These are phyloP conservation scores for Acorus calamus DNA, from an alignment of 106 monocot species.

Conservation along the genomic window DNA sequence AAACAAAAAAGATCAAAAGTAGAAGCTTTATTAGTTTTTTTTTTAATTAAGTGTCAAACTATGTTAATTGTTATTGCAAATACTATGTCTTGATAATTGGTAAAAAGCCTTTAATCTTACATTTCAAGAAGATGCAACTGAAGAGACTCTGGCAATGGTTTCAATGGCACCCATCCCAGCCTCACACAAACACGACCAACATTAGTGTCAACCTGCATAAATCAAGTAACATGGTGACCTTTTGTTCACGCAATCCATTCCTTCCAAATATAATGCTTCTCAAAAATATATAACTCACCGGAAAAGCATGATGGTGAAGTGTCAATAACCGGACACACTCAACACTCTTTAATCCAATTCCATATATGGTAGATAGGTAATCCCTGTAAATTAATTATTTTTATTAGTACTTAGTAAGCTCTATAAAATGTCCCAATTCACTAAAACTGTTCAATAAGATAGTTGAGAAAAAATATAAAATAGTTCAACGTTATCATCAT, in stretches of 20 bases:
- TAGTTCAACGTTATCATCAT: not conserved
- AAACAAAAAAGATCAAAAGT: not conserved
- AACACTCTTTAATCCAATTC: not conserved
- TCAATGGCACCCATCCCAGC: constrained; percentile 4
- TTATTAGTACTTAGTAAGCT: not conserved
- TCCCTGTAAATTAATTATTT: not conserved
- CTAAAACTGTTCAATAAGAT: not conserved
- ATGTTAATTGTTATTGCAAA: not conserved
- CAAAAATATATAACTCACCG: not conserved
- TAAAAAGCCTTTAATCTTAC: not conserved
- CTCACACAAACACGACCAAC: constrained; percentile 6
- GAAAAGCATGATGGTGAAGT: not conserved
- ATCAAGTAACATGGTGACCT: too few relatives aligned
- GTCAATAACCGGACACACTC: not conserved
- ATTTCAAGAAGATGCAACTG: not conserved
- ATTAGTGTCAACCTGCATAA: constrained; percentile 4
- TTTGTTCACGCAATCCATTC: too few relatives aligned
- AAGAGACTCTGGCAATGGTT: not conserved
- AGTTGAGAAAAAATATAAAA: not conserved
- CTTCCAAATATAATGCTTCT: not conserved
- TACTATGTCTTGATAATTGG: not conserved
- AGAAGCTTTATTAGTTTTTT: not conserved
- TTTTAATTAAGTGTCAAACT: not conserved
- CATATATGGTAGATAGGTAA: not conserved
- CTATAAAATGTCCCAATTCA: not conserved